Conservation (phyloP, 352 stramenopile genomes). For the Paralagenidium karlingii region DNA sequence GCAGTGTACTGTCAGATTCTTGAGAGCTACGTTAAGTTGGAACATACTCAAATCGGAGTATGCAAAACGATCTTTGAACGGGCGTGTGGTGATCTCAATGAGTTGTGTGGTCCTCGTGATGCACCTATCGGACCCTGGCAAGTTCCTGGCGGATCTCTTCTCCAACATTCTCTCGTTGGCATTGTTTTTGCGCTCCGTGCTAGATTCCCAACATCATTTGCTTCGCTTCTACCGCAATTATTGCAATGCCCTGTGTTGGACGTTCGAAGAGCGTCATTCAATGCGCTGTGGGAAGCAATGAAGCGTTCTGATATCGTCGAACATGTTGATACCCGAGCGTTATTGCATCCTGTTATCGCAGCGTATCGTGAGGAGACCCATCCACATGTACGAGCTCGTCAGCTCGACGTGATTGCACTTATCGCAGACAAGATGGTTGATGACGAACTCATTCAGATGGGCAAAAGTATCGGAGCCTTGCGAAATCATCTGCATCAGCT, state of each 20-base stretch:
- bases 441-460: too few relatives aligned
- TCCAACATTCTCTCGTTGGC: slow-evolving; percentile 8
- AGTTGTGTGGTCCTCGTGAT: neutral
- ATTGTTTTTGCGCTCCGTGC: slow-evolving; percentile 6
- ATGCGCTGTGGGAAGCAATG: slow-evolving; percentile 27
- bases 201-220: slow-evolving; percentile 1
- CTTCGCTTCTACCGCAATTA: slow-evolving; percentile 16
- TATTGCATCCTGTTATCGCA: slow-evolving; percentile 3
- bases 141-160: slow-evolving; percentile 9
- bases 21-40: neutral
- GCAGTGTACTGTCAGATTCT: neutral
- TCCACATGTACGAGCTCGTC: slow-evolving; percentile 40
- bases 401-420: slow-evolving; percentile 37
- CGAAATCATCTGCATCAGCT: slow-evolving; percentile 7
- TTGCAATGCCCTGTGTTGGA: slow-evolving; percentile 31
- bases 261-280: slow-evolving; percentile 44
- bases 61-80: neutral
- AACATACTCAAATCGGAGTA: neutral
- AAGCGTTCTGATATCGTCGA: neutral
- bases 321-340: slow-evolving; percentile 3
- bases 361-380: slow-evolving; percentile 25
- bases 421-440: too few relatives aligned
- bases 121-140: neutral
- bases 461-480: slow-evolving; percentile 10
- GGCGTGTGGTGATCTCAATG: neutral